phyloP scores from a whole-genome alignment of 169 alveolate species.

The Babesia bovis region DNA sequence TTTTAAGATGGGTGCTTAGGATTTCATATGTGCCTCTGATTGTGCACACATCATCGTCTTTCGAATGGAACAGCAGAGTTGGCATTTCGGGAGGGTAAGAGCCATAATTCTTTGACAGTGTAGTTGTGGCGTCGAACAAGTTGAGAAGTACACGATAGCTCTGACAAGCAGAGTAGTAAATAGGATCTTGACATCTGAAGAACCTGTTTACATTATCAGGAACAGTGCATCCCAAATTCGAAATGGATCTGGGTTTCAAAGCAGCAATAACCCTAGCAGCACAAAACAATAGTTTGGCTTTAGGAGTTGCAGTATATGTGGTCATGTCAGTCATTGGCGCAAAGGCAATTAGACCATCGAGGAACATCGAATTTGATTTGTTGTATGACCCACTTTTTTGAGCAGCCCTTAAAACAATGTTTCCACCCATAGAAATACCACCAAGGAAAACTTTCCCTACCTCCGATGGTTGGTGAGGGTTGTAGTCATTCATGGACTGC shows the following conservation, averaged over 20 bases:
- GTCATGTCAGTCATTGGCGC: slow-evolving; percentile 73
- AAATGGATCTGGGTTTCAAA: slow-evolving; percentile 44
- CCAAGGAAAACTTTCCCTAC: slow-evolving; percentile 61
- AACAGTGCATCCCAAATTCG: slow-evolving; percentile 14
- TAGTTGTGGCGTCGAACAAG: slow-evolving; percentile 64
- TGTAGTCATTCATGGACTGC: slow-evolving; percentile 17
- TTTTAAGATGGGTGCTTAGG: slow-evolving; percentile 7
- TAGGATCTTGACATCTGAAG: slow-evolving; percentile 58
- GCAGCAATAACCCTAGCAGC: slow-evolving; percentile 23
- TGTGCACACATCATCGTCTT: slow-evolving; percentile 53
- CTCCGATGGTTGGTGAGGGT: slow-evolving; percentile 17
- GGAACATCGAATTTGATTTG: slow-evolving; percentile 30
- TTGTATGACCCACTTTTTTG: slow-evolving; percentile 47
- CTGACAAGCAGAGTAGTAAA: slow-evolving; percentile 9
- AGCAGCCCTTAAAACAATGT: slow-evolving; percentile 60
- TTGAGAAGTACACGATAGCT: slow-evolving; percentile 58
- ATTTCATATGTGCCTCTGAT: slow-evolving; percentile 52
- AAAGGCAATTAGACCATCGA: slow-evolving; percentile 68
- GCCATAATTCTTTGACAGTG: slow-evolving; percentile 40
- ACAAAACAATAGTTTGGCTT: slow-evolving; percentile 44
- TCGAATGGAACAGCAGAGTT: slow-evolving; percentile 62
- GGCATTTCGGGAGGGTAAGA: slow-evolving; percentile 63
- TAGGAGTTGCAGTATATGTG: slow-evolving; percentile 17
- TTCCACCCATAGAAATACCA: slow-evolving; percentile 78
- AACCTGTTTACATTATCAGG: slow-evolving; percentile 2